These are phyloP conservation scores for Ambispora gerdemannii DNA, from an alignment of 192 early-diverging fungal genomes.

Conservation along the genomic window DNA sequence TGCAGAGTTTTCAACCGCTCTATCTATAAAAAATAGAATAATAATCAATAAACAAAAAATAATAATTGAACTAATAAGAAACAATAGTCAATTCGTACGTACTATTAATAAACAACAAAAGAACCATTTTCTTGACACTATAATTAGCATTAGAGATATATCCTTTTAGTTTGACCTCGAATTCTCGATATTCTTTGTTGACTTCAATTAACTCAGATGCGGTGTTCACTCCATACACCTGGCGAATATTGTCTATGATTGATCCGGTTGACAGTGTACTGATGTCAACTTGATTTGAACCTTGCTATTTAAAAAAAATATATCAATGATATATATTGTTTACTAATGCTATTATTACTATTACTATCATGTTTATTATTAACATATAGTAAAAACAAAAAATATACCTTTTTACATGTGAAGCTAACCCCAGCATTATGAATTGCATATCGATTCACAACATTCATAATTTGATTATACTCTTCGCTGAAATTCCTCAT, in stretches of 20 bases:
- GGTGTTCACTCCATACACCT: constrained; percentile 79
- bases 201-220: constrained; percentile 75
- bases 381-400: too few species aligned
- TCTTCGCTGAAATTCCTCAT: constrained; percentile 83
- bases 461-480: constrained; percentile 85
- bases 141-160: constrained; percentile 87
- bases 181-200: constrained; percentile 44
- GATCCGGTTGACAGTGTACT: constrained; percentile 61
- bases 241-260: constrained; percentile 74
- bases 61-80: background rate
- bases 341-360: too few species aligned
- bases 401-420: constrained; percentile 80
- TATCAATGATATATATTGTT: too few species aligned
- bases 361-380: background rate
- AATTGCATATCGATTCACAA: constrained; percentile 89
- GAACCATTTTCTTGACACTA: constrained; percentile 76
- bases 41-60: constrained; percentile 7
- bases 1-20: constrained; percentile 77
- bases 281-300: constrained; percentile 72
- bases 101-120: constrained; percentile 96
- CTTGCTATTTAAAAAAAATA: constrained; percentile 43
- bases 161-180: constrained; percentile 68
- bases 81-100: constrained; percentile 35
- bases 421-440: constrained; percentile 84
- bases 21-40: constrained; percentile 48